Evolutionary conservation across 164 flowering plant genomes (phyloP).

Genomic region (Stephania yunnanensis): DNA sequence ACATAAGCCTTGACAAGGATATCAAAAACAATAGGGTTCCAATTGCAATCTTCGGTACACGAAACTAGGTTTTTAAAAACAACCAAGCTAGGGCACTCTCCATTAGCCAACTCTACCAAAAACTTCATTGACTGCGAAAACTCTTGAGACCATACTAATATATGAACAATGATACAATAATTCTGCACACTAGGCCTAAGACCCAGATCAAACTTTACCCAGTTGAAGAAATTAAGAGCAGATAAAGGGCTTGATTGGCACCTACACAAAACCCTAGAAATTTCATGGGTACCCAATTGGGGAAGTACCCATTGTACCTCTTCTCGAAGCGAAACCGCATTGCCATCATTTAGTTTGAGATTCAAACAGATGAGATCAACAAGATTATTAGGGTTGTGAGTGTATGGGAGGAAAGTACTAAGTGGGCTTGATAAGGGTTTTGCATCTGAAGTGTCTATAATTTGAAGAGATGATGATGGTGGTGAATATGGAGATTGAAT

Average conservation of each 20-base stretch:
- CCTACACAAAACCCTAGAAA: conserved; percentile 66
- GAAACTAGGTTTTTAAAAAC: conserved; percentile 42
- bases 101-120: conserved; percentile 27
- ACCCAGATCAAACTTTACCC: conserved; percentile 53
- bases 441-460: not conserved
- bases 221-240: conserved; percentile 69
- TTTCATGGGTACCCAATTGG: conserved; percentile 45
- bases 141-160: conserved; percentile 55
- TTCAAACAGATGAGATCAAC: conserved; percentile 53
- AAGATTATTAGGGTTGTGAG: conserved; percentile 52
- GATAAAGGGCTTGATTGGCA: conserved; percentile 61
- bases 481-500: not conserved
- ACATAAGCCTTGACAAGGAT: conserved; percentile 82
- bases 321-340: conserved; percentile 21
- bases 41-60: conserved; percentile 52
- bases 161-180: conserved; percentile 64
- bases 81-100: conserved; percentile 22
- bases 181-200: conserved; percentile 33
- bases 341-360: conserved; percentile 35
- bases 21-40: conserved; percentile 69
- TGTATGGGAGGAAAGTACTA: conserved; percentile 50
- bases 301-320: conserved; percentile 39
- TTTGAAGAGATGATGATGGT: not conserved
- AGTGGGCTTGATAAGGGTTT: conserved; percentile 2
- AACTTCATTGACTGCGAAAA: conserved; percentile 49